Evolutionary conservation across 1,284 basidiomycete genomes (phyloP).

Genomic region (Leccinum holopus): DNA sequence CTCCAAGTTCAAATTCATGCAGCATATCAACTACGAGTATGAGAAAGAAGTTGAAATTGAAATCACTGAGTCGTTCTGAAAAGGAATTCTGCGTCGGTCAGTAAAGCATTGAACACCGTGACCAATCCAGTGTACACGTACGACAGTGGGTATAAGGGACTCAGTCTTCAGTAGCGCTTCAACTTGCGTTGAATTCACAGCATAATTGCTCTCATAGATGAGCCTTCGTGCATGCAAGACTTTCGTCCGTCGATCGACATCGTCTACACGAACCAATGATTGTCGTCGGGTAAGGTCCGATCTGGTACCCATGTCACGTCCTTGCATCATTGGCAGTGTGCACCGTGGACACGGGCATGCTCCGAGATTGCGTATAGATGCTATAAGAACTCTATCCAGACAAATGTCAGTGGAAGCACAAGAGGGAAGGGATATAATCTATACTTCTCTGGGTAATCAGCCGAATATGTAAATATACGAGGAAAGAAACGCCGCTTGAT

Average conservation of each 20-base stretch:
- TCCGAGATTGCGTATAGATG: too few species aligned
- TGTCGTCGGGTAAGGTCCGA: not conserved
- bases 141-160: conserved; percentile 8
- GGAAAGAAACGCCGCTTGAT: too few species aligned
- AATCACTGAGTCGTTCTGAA: not conserved
- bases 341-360: conserved; percentile 37
- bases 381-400: too few species aligned
- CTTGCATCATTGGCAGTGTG: conserved; percentile 11
- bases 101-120: not conserved
- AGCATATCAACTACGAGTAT: not conserved
- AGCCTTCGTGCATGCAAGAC: conserved; percentile 9
- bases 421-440: too few species aligned
- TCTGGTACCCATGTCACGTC: conserved; percentile 12
- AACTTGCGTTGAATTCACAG: conserved; percentile 11
- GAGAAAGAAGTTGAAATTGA: not conserved
- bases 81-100: not conserved
- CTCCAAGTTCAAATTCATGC: not conserved
- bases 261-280: not conserved
- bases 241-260: conserved; percentile 1
- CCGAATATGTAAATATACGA: too few species aligned
- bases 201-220: conserved; percentile 18
- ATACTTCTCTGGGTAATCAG: too few species aligned
- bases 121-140: not conserved
- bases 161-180: conserved; percentile 10
- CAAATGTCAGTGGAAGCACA: too few species aligned